phyloP scores from a whole-genome alignment of 2,329 filamentous ascomycete species.

The Daldinia sp. region DNA sequence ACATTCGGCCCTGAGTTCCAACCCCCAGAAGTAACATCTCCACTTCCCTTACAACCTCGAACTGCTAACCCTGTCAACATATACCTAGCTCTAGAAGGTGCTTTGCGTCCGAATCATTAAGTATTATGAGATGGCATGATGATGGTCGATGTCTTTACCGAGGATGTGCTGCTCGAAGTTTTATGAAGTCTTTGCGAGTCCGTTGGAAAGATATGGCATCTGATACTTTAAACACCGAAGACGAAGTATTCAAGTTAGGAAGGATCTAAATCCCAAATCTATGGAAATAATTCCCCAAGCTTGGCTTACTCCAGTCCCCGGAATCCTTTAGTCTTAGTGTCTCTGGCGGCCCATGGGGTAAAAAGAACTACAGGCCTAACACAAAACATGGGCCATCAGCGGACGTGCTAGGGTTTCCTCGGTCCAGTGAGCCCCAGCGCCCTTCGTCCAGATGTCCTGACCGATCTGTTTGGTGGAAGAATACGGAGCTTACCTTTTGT shows the following conservation, averaged over 20 bases:
- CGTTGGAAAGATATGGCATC: not conserved
- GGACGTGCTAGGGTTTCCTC: conserved; percentile 25
- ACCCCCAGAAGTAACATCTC: conserved; percentile 26
- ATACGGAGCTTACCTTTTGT: conserved; percentile 23
- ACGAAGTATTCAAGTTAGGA: not conserved
- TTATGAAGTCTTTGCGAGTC: not conserved
- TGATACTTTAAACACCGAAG: not conserved
- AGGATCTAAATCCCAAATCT: conserved; percentile 22
- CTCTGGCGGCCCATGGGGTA: conserved; percentile 41
- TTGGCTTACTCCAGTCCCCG: conserved; percentile 31
- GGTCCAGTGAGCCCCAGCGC: conserved; percentile 24
- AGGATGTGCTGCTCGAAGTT: not conserved
- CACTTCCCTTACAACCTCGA: conserved; percentile 36
- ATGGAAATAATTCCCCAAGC: conserved; percentile 29
- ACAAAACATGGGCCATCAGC: conserved; percentile 11
- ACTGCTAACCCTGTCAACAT: conserved; percentile 28
- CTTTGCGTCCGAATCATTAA: not conserved
- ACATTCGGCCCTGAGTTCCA: conserved; percentile 38
- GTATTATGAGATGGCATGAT: conserved; percentile 9
- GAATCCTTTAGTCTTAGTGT: conserved; percentile 26
- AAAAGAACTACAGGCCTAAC: conserved; percentile 19
- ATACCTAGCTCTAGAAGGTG: conserved; percentile 13
- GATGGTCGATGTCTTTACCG: not conserved
- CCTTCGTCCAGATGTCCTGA: conserved; percentile 22
- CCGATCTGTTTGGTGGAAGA: conserved; percentile 43